Base-by-base conservation (phyloP, 1,284 basidiomycete species). In the Fomitopsis palustris region DNA sequence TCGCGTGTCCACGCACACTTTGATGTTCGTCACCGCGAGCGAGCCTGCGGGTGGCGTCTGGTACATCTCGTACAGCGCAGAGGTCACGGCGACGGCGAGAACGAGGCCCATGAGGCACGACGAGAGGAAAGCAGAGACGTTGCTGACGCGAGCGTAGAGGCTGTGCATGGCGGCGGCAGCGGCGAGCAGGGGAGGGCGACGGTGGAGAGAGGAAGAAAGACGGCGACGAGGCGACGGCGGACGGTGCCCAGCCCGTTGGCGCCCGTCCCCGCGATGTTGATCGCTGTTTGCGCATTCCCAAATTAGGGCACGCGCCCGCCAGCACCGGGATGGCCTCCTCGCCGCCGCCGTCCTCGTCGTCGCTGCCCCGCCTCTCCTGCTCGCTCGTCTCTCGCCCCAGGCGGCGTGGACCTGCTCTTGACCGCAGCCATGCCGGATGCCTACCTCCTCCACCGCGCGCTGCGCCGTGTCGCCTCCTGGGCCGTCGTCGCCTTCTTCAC, bases 401-500 rank as follows among this genome's bases (percentile, higher is more conserved):
- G 52, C 31, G 57, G 57, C 41, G 16, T 23, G 51, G 17, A 16
- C 29, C 52, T 59, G 29, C 38, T 58, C 47, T 51, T 51, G 25
- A 27, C 57, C 54, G 31, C 55, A 57, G 54, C 23, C 54, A 76
- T 76, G 70, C 65, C 76, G 12, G 70, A 79, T 53, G 61, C 74
- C 47, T 77, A 77, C 60, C 57, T 80, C 53, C 74, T 84, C 3
- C 90, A 92, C 74, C 76, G 77, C 54, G 71, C 86, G 53, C 75
- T 96, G 61, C 86, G 91, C 58, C 75, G 77, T 31, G 74, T 95
- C 55, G 89, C 94, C 17, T 76, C 81, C 47, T 85, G 85, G 75
- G 90, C 92, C 4, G 82, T 93, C 31, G 81, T 84, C 70, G 88
- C 91, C 10, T 96, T 96, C 81, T 96, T 95, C 80, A 86, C 85